Evolutionary conservation across 73 alveolate species (phyloP), one percentile per base, ranked within the genome.

Genomic region (Vitrella brassicaformis): DNA sequence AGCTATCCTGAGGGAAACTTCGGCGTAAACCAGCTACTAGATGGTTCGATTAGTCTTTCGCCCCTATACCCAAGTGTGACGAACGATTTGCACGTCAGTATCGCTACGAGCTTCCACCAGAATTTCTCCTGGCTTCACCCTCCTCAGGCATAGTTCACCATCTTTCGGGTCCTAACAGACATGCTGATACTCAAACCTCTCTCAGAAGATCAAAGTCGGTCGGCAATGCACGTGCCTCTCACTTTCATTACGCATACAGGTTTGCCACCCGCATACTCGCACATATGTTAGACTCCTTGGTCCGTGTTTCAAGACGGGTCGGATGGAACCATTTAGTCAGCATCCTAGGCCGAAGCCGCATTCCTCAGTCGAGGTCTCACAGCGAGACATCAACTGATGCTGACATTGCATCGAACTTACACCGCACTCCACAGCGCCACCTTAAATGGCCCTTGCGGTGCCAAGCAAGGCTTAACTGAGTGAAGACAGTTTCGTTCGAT

Each of bases 1-100:
- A 87, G 98, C 98, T 91, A 93, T 93, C 98, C 98, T 93, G 97
- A 93, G 98, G 93, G 98, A 93, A 93, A 93, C 97, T 93, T 93
- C 98, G 94, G 98, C 91, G 98, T 97, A 97, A 93, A 93, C 98
- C 97, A 91, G 97, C 97, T 91, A 93, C 97, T 93, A 91, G 98
- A 93, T 93, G 97, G 98, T 93, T 93, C 97, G 98, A 93, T 93
- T 91, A 93, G 97, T 93, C 98, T 93, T 93, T 93, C 98, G 96
- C 95, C 98, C 97, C 98, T 93, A 91, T 89, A 91, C 97, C 92
- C 98, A 91, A 88, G 95, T 93, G 88, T 86, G 97, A 93, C 97
- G 97, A 93, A 88, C 96, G 97, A 93, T 93, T 93, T 93, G 98
- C 98, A 91, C 98, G 98, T 90, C 30, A 56, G 69, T 56, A 56